These are phyloP conservation scores for Boletus speciosus DNA, from an alignment of 768 basidiomycete genomes.

Conservation along the genomic window DNA sequence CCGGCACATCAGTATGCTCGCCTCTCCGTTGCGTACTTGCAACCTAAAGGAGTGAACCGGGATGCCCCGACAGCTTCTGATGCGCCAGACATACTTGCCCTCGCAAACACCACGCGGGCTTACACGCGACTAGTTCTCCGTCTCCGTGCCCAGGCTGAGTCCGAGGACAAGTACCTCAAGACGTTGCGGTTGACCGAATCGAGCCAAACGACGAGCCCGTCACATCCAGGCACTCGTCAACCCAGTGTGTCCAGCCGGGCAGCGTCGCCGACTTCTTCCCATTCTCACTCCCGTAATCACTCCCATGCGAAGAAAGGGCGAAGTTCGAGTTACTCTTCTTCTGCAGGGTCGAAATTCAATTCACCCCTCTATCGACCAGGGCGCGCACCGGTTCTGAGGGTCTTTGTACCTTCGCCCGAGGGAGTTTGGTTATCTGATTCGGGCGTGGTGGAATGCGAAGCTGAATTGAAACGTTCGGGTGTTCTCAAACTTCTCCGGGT, in stretches of 20 bases:
- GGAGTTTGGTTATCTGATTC: slow-evolving; percentile 84
- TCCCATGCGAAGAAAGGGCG: slow-evolving; percentile 33
- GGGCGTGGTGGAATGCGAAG: slow-evolving; percentile 79
- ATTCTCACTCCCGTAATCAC: slow-evolving; percentile 37
- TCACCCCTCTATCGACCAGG: slow-evolving; percentile 69
- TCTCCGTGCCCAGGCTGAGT: slow-evolving; percentile 76
- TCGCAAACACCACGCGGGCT: slow-evolving; percentile 64
- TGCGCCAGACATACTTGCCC: slow-evolving; percentile 42
- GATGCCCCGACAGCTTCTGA: slow-evolving; percentile 41
- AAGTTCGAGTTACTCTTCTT: slow-evolving; percentile 22
- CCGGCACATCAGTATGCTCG: slow-evolving; percentile 71
- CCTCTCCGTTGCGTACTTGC: slow-evolving; percentile 55
- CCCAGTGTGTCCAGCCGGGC: slow-evolving; percentile 56
- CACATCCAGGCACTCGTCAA: slow-evolving; percentile 29
- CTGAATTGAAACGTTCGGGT: slow-evolving; percentile 56
- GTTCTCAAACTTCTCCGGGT: slow-evolving; percentile 58
- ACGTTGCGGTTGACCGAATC: slow-evolving; percentile 8
- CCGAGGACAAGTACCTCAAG: slow-evolving; percentile 34
- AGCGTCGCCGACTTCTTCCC: slow-evolving; percentile 54
- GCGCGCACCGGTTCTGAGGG: slow-evolving; percentile 73
- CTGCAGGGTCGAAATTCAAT: slow-evolving; percentile 40
- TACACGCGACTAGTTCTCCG: slow-evolving; percentile 80
- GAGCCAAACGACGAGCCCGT: neutral
- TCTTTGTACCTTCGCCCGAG: slow-evolving; percentile 83
- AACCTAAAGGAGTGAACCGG: slow-evolving; percentile 40